These are phyloP conservation scores for Xylariomycetidae sp. DNA, from an alignment of 2,329 filamentous ascomycete species.

Conservation along the genomic window DNA sequence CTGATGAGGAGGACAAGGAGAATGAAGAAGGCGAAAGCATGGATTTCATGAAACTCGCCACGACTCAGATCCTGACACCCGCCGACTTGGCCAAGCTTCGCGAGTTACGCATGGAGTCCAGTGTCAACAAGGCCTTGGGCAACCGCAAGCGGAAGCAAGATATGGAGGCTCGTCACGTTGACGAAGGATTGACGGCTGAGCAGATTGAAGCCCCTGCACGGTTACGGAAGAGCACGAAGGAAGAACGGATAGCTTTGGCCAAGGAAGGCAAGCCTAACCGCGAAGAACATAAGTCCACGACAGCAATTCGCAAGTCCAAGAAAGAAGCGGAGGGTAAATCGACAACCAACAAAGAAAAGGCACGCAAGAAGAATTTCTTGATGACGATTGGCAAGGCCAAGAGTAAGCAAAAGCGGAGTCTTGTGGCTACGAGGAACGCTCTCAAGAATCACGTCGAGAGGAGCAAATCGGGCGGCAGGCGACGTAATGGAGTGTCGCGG, in stretches of 20 bases:
- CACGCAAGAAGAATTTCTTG: conserved; percentile 94
- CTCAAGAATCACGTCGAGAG: conserved; percentile 76
- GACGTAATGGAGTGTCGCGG: conserved; percentile 53
- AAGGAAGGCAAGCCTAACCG: conserved; percentile 74
- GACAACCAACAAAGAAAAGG: conserved; percentile 95
- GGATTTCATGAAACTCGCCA: conserved; percentile 72
- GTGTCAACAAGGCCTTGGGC: conserved; percentile 59
- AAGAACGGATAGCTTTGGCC: conserved; percentile 79
- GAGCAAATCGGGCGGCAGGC: conserved; percentile 75
- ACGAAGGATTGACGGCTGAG: conserved; percentile 84
- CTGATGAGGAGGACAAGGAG: conserved; percentile 35
- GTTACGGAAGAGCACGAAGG: conserved; percentile 79
- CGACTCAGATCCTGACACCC: conserved; percentile 87
- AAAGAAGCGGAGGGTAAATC: conserved; percentile 89
- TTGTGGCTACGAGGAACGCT: conserved; percentile 77
- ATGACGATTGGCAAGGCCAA: conserved; percentile 98
- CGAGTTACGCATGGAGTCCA: conserved; percentile 72
- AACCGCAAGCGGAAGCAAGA: conserved; percentile 43
- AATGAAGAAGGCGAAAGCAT: conserved; percentile 35
- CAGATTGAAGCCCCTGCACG: conserved; percentile 84
- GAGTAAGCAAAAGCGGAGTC: conserved; percentile 88
- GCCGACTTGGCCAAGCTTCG: conserved; percentile 93
- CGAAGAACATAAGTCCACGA: conserved; percentile 77
- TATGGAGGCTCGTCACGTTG: conserved; percentile 58
- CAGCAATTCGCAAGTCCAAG: conserved; percentile 78